A percentile compares a stretch with the other conserved stretches of the same genome.
phyloP scores from a whole-genome alignment of 2,329 filamentous ascomycete genomes.

The Harringtonia lauricola region DNA sequence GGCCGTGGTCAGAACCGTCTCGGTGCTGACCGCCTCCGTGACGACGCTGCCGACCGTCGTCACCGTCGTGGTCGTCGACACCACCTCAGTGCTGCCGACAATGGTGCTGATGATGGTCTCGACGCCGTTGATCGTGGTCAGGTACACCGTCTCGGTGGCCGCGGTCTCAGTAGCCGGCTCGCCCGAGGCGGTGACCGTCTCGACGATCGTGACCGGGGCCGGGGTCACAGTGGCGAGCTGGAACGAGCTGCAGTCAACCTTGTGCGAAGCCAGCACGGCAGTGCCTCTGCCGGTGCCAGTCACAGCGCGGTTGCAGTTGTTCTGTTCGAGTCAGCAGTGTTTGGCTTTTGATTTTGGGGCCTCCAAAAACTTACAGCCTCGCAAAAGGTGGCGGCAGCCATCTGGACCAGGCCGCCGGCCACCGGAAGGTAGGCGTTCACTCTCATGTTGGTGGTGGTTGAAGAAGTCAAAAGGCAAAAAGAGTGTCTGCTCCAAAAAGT shows the following conservation, averaged over 20 bases:
- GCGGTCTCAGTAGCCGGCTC: background rate
- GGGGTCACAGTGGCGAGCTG: slow-evolving; percentile 3
- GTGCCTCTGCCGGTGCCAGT: slow-evolving; percentile 2
- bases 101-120: background rate
- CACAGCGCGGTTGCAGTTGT: slow-evolving; percentile 11
- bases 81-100: background rate
- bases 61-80: background rate
- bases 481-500: background rate
- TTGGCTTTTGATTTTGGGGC: background rate
- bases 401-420: slow-evolving; percentile 2
- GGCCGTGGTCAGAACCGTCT: background rate
- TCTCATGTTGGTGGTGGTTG: slow-evolving; percentile 1
- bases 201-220: background rate
- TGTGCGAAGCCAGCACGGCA: background rate
- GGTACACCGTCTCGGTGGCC: background rate
- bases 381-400: slow-evolving; percentile 2
- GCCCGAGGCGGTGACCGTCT: background rate
- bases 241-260: slow-evolving; percentile 9
- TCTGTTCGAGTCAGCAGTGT: background rate
- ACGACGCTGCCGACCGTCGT: background rate
- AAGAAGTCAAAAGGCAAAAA: background rate
- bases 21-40: background rate
- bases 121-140: background rate
- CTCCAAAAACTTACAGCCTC: background rate
- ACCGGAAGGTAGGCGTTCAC: background rate